A percentile compares a stretch with the other conserved stretches of the same genome.
Evolutionary conservation across 1,139 yeast species (phyloP).

Genomic region (Kodamaea derodonti): DNA sequence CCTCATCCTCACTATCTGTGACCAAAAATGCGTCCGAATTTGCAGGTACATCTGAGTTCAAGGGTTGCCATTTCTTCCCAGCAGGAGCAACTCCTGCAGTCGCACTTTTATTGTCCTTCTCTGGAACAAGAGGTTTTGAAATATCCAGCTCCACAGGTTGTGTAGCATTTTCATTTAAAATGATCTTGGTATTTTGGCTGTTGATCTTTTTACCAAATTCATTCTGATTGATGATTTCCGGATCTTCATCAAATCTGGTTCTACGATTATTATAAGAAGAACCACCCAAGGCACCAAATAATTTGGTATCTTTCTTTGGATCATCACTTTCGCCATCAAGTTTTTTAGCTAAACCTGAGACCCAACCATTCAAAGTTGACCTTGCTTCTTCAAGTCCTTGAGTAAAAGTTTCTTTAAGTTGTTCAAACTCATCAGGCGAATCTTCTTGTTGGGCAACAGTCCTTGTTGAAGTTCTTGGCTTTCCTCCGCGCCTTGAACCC

Average conservation of each 20-base stretch:
- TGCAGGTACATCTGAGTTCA: slow-evolving; percentile 53
- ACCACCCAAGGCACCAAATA: slow-evolving; percentile 49
- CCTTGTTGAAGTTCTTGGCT: slow-evolving; percentile 16
- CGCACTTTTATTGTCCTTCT: slow-evolving; percentile 7
- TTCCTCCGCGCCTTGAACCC: slow-evolving; percentile 10
- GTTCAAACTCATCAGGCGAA: slow-evolving; percentile 63
- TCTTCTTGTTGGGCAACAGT: slow-evolving; percentile 31
- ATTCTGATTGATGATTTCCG: slow-evolving; percentile 42
- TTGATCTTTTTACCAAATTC: slow-evolving; percentile 56
- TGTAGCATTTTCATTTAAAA: not conserved
- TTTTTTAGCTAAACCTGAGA: slow-evolving; percentile 65
- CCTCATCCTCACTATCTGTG: slow-evolving; percentile 76
- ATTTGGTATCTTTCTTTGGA: slow-evolving; percentile 26
- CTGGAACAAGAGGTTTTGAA: slow-evolving; percentile 33
- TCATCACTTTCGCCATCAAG: slow-evolving; percentile 22
- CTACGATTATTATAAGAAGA: slow-evolving; percentile 31
- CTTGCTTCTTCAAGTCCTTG: slow-evolving; percentile 86
- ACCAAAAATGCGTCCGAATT: slow-evolving; percentile 72
- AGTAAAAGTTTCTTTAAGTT: slow-evolving; percentile 63
- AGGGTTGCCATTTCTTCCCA: slow-evolving; percentile 58
- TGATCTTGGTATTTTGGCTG: no score
- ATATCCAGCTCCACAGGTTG: slow-evolving; percentile 17
- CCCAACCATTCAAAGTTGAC: slow-evolving; percentile 77
- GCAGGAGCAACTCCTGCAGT: slow-evolving; percentile 3
- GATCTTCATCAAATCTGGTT: slow-evolving; percentile 51